phyloP scores from a whole-genome alignment of 495 filamentous ascomycete genomes.

The Neurospora sp. region DNA sequence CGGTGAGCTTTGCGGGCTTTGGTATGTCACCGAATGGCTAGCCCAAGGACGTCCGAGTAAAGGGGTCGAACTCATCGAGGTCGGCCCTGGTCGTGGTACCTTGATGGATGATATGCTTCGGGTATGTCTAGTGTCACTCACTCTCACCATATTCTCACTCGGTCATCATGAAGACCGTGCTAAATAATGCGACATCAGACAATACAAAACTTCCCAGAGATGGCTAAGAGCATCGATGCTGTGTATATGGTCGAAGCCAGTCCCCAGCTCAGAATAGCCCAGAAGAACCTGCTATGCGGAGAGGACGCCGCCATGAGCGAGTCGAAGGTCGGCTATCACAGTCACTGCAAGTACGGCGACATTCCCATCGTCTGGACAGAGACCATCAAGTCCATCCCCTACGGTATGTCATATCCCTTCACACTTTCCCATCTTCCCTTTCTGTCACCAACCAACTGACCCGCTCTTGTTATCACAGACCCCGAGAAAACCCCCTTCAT shows the following conservation, averaged over 20 bases:
- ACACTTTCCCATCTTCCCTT: too few relatives aligned
- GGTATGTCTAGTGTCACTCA: constrained; percentile 40
- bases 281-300: constrained; percentile 78
- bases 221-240: constrained; percentile 66
- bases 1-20: constrained; percentile 86
- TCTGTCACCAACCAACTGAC: too few relatives aligned
- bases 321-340: constrained; percentile 60
- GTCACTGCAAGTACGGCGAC: constrained; percentile 62
- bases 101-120: constrained; percentile 95
- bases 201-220: constrained; percentile 67
- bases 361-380: constrained; percentile 82
- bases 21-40: constrained; percentile 95
- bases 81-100: constrained; percentile 89
- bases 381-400: constrained; percentile 72
- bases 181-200: constrained; percentile 43
- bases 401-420: constrained; percentile 9
- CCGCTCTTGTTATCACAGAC: constrained; percentile 10
- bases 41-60: constrained; percentile 62
- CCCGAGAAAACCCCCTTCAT: constrained; percentile 74
- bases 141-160: neutral
- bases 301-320: constrained; percentile 56
- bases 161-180: neutral
- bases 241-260: constrained; percentile 92
- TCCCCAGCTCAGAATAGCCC: constrained; percentile 57
- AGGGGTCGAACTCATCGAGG: constrained; percentile 80